Base-by-base conservation (phyloP, 1,284 basidiomycete genomes). In the Polyporus tsugae region DNA sequence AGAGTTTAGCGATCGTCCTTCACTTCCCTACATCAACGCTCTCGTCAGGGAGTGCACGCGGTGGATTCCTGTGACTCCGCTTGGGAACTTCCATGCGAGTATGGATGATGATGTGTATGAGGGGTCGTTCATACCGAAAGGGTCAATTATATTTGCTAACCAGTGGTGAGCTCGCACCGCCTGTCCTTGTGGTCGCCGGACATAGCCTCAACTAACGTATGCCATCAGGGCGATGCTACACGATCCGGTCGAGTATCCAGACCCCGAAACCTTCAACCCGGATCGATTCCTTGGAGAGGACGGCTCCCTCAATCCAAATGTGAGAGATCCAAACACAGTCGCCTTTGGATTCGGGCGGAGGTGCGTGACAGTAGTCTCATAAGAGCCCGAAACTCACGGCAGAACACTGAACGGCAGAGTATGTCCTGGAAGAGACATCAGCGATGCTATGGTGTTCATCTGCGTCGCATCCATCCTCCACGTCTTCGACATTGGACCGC, bases 21-120 rank as follows among this genome's bases (percentile, higher is more conserved):
- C 59, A 1, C 72, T 79, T 2, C 77, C 77, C 3, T 79, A 77
- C 66, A 60, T 78, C 53, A 73, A 77, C 46, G 78, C 78, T 5
- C 36, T 79, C 6, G 66, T 76, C 53, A 75, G 73, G 53, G 78
- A 79, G 60, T 71, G 73, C 11, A 65, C 74, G 60, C 73, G 78
- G 1, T 76, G 74, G 71, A 68, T 72, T n/a, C 64, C 64, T 41
- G 69, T 70, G 4, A 59, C 63, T 2, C 63, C 72, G 1, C 58
- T 73, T 6, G 71, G 66, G 0, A 38, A 71, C 4, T 66, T 69
- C 19, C 73, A 74, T 42, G 35, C 65, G 0, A 67, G 66, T 11
- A 65, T 55, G 9, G 62, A 60, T 7, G 72, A 75, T 25, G 68
- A 70, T 19, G 44, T 53, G 15, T 72, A 46, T n/a, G 19, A 46